Evolutionary conservation across 2,329 filamentous ascomycete genomes (phyloP).

Genomic region (Phoma sp.): DNA sequence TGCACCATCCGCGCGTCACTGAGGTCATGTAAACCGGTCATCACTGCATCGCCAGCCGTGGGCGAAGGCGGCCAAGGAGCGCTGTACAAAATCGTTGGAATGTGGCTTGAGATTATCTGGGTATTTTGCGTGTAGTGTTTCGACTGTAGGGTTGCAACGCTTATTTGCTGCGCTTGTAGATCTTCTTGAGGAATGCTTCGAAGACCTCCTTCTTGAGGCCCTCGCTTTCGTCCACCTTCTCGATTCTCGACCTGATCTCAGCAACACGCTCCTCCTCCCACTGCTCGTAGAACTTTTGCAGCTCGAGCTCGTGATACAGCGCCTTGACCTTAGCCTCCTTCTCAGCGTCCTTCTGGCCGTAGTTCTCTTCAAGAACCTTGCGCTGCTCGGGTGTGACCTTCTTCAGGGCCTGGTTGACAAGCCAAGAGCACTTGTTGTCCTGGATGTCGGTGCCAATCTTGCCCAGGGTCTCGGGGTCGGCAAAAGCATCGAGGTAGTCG

Average conservation of each 20-base stretch:
- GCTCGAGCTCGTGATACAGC: slow-evolving; percentile 82
- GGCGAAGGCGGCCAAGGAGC: no score
- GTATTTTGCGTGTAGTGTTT: slow-evolving; percentile 1
- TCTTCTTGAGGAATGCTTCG: slow-evolving; percentile 89
- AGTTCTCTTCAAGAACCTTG: slow-evolving; percentile 86
- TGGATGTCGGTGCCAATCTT: slow-evolving; percentile 99
- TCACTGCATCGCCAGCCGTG: no score
- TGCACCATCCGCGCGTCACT: no score
- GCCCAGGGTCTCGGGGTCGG: slow-evolving; percentile 88
- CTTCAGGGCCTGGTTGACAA: slow-evolving; percentile 91
- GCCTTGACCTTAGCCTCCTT: slow-evolving; percentile 88
- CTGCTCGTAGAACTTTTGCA: slow-evolving; percentile 82
- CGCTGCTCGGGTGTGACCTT: slow-evolving; percentile 84
- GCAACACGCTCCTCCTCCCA: slow-evolving; percentile 87
- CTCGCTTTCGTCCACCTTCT: slow-evolving; percentile 79
- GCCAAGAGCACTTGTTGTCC: slow-evolving; percentile 99
- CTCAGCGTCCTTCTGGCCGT: slow-evolving; percentile 85
- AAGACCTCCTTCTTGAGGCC: slow-evolving; percentile 92
- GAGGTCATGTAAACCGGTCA: no score
- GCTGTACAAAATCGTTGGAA: not conserved
- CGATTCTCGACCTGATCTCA: slow-evolving; percentile 79
- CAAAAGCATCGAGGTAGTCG: slow-evolving; percentile 98
- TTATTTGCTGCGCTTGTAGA: slow-evolving; percentile 98
- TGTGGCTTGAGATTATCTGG: not conserved
- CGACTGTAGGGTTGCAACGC: not conserved